phyloP scores from a whole-genome alignment of 805 yeast species.

The Spathaspora arborariae region DNA sequence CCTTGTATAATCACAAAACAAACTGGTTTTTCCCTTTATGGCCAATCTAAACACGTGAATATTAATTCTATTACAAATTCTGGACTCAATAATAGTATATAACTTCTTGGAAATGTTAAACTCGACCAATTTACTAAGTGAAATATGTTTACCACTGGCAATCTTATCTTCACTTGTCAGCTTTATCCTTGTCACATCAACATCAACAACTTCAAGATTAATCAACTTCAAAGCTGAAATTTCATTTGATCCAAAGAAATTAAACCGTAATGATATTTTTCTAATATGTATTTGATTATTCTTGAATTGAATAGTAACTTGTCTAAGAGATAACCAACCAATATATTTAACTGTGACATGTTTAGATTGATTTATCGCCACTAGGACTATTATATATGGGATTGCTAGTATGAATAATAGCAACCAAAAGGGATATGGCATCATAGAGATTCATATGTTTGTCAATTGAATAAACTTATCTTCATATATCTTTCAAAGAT shows the following conservation, averaged over 20 bases:
- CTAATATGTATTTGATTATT: slow-evolving; percentile 14
- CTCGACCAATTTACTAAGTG: neutral
- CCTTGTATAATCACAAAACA: slow-evolving; percentile 20
- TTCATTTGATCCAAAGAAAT: slow-evolving; percentile 15
- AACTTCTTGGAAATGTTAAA: neutral
- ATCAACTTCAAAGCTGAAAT: slow-evolving; percentile 25
- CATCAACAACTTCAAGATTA: slow-evolving; percentile 23
- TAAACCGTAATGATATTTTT: slow-evolving; percentile 18
- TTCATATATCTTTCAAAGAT: neutral
- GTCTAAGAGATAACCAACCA: slow-evolving; percentile 28
- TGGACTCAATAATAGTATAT: slow-evolving; percentile 7
- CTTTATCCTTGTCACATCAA: slow-evolving; percentile 8
- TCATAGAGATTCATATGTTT: neutral
- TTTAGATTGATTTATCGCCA: slow-evolving; percentile 22
- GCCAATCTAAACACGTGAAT: slow-evolving; percentile 19
- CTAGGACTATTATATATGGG: neutral
- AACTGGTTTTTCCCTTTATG: slow-evolving; percentile 11
- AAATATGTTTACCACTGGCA: neutral
- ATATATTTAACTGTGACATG: slow-evolving; percentile 22
- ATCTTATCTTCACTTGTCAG: neutral
- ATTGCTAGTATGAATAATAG: neutral
- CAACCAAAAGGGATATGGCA: neutral
- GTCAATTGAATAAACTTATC: neutral
- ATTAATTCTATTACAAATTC: slow-evolving; percentile 21
- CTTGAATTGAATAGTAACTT: slow-evolving; percentile 18